phyloP scores from a whole-genome alignment of 495 filamentous ascomycete genomes.

The Lophiostoma macrostomum region DNA sequence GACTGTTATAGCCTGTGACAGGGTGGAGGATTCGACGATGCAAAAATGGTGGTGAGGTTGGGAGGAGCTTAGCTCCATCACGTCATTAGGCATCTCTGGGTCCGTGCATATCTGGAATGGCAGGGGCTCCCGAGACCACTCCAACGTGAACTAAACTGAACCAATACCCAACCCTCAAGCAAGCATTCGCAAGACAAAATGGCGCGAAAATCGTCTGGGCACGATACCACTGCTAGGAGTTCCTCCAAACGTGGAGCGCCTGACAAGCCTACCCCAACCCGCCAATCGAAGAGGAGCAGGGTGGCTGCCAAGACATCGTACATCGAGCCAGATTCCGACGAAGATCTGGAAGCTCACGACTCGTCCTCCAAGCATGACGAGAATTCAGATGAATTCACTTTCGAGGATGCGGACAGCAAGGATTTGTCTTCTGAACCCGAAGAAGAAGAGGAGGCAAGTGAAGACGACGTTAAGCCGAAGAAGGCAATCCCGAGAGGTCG shows the following conservation, averaged over 20 bases:
- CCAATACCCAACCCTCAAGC: not conserved
- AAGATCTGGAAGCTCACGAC: constrained; percentile 30
- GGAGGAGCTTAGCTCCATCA: not conserved
- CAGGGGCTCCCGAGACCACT: too few relatives aligned
- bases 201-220: constrained; percentile 17
- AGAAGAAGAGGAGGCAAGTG: constrained; percentile 32
- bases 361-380: constrained; percentile 31
- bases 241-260: constrained; percentile 38
- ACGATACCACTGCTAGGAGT: constrained; percentile 1
- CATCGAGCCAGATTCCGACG: constrained; percentile 43
- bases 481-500: constrained; percentile 27
- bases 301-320: constrained; percentile 60
- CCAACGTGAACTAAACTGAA: not conserved
- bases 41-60: constrained; percentile 1
- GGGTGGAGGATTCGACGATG: not conserved
- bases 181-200: constrained; percentile 4
- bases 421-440: constrained; percentile 25
- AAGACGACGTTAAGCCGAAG: constrained; percentile 36
- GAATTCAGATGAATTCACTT: constrained; percentile 36
- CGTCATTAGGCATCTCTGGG: too few relatives aligned
- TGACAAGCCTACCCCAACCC: constrained; percentile 26
- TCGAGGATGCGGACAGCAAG: constrained; percentile 40
- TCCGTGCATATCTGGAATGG: too few relatives aligned
- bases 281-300: constrained; percentile 50
- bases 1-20: too few relatives aligned